phyloP scores from a whole-genome alignment of 2,329 filamentous ascomycete genomes.

The Pseudocercospora cruenta region DNA sequence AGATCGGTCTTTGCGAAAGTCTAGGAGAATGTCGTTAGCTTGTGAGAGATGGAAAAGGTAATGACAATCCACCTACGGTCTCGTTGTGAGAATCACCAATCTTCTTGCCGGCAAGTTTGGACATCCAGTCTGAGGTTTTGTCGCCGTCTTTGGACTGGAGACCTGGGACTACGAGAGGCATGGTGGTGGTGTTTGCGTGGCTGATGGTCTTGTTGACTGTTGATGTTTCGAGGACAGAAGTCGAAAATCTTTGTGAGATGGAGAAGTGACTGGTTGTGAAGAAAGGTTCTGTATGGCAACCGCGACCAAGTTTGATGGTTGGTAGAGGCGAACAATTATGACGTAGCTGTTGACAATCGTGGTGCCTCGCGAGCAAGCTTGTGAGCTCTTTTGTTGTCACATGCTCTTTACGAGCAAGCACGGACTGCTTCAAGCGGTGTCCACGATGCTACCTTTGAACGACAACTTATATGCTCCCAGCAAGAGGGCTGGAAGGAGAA shows the following conservation, averaged over 20 bases:
- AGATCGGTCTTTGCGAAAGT: conserved; percentile 56
- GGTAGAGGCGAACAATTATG: background rate
- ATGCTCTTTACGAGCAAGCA: background rate
- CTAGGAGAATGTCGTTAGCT: conserved; percentile 33
- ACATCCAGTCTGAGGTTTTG: conserved; percentile 49
- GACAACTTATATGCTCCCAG: no score
- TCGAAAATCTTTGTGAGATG: no score
- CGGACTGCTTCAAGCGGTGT: no score
- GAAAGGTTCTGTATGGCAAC: background rate
- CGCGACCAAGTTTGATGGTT: background rate
- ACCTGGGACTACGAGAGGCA: conserved; percentile 58
- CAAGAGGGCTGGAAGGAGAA: no score
- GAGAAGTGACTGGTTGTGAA: background rate
- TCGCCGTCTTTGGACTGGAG: conserved; percentile 41
- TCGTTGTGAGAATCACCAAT: conserved; percentile 52
- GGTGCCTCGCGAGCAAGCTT: background rate
- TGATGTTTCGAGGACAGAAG: background rate
- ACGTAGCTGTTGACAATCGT: background rate
- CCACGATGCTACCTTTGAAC: no score
- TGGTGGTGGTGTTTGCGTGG: conserved; percentile 29
- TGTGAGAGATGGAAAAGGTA: background rate
- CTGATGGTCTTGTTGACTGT: background rate
- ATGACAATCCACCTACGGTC: conserved; percentile 39
- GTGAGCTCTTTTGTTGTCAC: background rate
- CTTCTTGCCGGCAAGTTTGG: conserved; percentile 57